Evolutionary conservation across 257 asterid genomes (phyloP), one percentile per base, ranked within the genome.

Genomic region (Fraxinus americana): DNA sequence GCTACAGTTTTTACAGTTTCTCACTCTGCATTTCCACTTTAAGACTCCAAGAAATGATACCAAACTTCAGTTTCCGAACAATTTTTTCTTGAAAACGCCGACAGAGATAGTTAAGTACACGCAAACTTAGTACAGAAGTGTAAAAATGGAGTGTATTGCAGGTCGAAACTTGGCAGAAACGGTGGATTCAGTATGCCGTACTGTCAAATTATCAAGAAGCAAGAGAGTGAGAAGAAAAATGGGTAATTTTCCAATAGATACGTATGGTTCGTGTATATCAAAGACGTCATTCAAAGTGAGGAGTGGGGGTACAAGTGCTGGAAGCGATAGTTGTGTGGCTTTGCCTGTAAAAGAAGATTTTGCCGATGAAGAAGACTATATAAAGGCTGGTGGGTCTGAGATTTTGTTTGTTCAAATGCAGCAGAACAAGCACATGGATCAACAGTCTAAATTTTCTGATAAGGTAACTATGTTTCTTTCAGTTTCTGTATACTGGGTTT

Each of bases 331-430:
- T 80, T 81, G 94, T 77, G 77, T 92, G 85, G 89, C 83, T 72
- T 73, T 87, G 81, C 96, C 89, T 54, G 89, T 87, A 78, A 87
- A 88, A 73, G 97, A 91, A 72, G 94, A 85, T 69, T 93, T 88
- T 39, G 89, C 92, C 7, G 96, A 95, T 75, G 94, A 93, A 77
- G 97, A 95, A 48, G 99, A 95, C 89, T 95, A 82, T 79, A 87
- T 93, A 36, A 95, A 95, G 86, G 99, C 96, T 6, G 99, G 99
- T 35, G 99, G 99, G 9, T 93, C 98, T 29, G 96, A 95, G 89
- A 81, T 95, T 35, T 78, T 86, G 72, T 92, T 91, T 83, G 99
- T 95, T 41, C 94, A 90, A 93, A 95, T 95, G 99, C 99, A 95
- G 89, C 92, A 84, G 92, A 85, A 86, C 9, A 95, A 95, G 82